Conservation (phyloP, 139 green algal species). For the Chlamydomonas schloesseri region DNA sequence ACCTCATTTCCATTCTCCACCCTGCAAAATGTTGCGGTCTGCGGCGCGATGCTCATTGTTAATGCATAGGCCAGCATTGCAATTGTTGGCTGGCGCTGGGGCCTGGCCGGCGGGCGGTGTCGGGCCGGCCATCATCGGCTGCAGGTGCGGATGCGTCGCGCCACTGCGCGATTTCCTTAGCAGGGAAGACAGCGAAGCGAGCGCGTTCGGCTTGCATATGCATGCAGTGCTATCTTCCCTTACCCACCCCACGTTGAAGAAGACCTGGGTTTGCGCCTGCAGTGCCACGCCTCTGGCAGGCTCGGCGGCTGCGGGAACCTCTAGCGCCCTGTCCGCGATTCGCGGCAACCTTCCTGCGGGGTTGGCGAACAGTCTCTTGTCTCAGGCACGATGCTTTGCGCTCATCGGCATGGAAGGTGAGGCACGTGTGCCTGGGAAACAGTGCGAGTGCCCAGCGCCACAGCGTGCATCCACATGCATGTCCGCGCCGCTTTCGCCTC, state of each 20-base stretch:
- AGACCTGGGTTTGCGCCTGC: background rate
- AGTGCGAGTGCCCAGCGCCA: too few species aligned
- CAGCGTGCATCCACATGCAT: too few species aligned
- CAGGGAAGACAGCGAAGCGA: too few species aligned
- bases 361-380: background rate
- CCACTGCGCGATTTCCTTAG: background rate
- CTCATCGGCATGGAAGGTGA: slow-evolving; percentile 26
- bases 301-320: background rate
- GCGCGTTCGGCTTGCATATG: too few species aligned
- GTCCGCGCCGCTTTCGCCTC: too few species aligned
- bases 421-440: background rate
- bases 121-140: background rate
- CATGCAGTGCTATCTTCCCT: too few species aligned
- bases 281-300: background rate
- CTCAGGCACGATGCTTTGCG: slow-evolving; percentile 27
- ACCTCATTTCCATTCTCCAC: background rate
- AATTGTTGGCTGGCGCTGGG: background rate
- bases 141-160: too few species aligned
- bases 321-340: too few species aligned
- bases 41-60: background rate
- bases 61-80: slow-evolving; percentile 5
- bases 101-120: background rate
- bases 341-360: background rate
- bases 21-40: slow-evolving; percentile 2
- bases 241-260: too few species aligned